phyloP scores from a whole-genome alignment of 805 yeast genomes.

The Grigorovia yakushimaensis region DNA sequence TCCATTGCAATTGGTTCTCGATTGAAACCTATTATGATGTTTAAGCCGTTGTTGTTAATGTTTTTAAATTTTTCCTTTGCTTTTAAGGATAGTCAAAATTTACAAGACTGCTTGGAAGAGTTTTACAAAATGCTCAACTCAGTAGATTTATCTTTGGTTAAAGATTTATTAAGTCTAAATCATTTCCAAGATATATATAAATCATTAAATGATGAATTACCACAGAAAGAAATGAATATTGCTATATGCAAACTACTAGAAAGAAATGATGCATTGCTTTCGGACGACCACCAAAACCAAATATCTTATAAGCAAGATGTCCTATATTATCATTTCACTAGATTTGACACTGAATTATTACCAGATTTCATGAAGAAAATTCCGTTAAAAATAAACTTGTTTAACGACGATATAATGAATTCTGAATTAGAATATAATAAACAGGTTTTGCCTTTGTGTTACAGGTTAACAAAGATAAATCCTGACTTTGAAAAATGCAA shows the following conservation, averaged over 20 bases:
- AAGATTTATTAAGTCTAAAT: conserved; percentile 9
- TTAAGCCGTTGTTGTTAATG: conserved; percentile 48
- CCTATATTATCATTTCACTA: conserved; percentile 18
- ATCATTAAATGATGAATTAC: conserved; percentile 13
- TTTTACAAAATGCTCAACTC: conserved; percentile 20
- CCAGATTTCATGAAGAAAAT: conserved; percentile 29
- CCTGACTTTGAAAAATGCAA: not conserved
- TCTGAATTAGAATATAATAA: conserved; percentile 19
- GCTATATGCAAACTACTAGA: conserved; percentile 6
- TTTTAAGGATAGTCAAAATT: conserved; percentile 7
- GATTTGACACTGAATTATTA: conserved; percentile 29
- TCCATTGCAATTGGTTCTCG: conserved; percentile 51
- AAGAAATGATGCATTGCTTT: not conserved
- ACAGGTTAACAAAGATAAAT: not conserved
- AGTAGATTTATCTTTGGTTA: conserved; percentile 16
- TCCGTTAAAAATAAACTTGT: conserved; percentile 21
- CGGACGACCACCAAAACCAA: conserved; percentile 15
- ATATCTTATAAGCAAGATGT: conserved; percentile 14
- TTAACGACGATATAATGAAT: conserved; percentile 11
- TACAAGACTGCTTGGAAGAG: conserved; percentile 11
- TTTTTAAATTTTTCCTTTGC: conserved; percentile 34
- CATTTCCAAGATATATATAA: conserved; percentile 16
- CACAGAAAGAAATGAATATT: conserved; percentile 6
- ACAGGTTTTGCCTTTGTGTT: conserved; percentile 9
- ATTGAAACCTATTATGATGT: conserved; percentile 42